Conservation (phyloP, 768 basidiomycete genomes). For the Agaricus subrufescens region DNA sequence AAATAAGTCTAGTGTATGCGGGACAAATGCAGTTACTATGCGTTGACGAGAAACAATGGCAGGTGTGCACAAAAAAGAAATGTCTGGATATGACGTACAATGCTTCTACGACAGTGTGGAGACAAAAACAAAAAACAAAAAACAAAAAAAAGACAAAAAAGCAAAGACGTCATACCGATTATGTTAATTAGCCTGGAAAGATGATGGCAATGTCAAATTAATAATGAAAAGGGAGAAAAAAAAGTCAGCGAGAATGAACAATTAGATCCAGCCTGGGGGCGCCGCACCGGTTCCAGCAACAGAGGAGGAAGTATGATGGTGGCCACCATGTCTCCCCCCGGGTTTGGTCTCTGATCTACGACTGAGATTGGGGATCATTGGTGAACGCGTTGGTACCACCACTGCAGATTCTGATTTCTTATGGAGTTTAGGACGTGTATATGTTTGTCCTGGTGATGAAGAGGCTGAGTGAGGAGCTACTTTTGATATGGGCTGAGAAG, state of each 20-base stretch:
- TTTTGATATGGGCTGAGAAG: neutral
- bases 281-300: slow-evolving; percentile 3
- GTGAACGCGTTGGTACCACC: neutral
- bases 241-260: neutral
- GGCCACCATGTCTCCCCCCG: neutral
- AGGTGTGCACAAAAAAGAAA: too few species aligned
- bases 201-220: neutral
- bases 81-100: too few species aligned
- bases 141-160: too few species aligned
- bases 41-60: too few species aligned
- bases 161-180: too few species aligned
- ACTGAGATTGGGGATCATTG: neutral
- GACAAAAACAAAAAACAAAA: neutral
- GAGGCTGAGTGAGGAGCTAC: neutral
- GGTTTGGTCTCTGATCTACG: neutral
- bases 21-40: too few species aligned
- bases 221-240: too few species aligned
- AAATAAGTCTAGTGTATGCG: too few species aligned
- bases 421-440: neutral
- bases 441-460: slow-evolving; percentile 4
- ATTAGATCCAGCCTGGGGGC: slow-evolving; percentile 22
- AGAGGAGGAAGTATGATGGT: slow-evolving; percentile 1
- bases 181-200: neutral
- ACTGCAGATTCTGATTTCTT: slow-evolving; percentile 3
- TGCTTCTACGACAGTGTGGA: neutral